These are phyloP conservation scores for Asterochloris erici DNA, from an alignment of 139 green algal genomes.

Conservation along the genomic window DNA sequence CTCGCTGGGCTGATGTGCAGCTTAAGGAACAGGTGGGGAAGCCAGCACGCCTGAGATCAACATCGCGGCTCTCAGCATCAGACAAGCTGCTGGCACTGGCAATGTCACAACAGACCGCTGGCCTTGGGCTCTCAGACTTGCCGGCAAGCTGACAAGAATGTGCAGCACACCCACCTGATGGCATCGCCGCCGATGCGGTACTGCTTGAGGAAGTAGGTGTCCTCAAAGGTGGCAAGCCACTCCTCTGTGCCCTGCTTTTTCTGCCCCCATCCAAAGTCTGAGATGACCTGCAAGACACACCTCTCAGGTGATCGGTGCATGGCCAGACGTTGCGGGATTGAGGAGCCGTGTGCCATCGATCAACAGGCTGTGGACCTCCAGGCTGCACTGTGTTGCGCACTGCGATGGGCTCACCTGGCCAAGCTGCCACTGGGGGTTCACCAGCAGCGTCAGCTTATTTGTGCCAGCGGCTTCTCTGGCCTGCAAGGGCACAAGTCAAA, in stretches of 20 bases:
- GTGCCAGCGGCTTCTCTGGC: slow-evolving; percentile 26
- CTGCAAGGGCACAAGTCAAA: neutral
- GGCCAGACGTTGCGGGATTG: neutral
- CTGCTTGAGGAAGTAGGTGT: slow-evolving; percentile 68
- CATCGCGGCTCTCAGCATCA: neutral
- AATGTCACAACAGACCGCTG: neutral
- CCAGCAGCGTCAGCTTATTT: slow-evolving; percentile 58
- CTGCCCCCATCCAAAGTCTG: slow-evolving; percentile 48
- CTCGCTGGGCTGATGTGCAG: neutral
- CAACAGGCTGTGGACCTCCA: neutral
- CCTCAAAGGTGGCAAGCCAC: slow-evolving; percentile 55
- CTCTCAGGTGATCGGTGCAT: neutral
- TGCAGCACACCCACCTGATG: slow-evolving; percentile 17
- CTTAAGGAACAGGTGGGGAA: neutral
- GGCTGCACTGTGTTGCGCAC: neutral
- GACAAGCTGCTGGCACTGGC: neutral
- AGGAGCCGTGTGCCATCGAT: neutral
- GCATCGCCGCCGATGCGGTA: slow-evolving; percentile 65
- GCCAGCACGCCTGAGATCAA: neutral
- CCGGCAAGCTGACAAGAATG: neutral
- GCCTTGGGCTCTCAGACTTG: neutral
- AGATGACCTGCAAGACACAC: slow-evolving; percentile 4
- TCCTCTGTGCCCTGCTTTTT: slow-evolving; percentile 31
- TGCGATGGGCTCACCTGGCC: slow-evolving; percentile 54
- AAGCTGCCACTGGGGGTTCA: slow-evolving; percentile 77